Percentiles rank a stretch among this genome's conserved stretches.
Evolutionary conservation across 2,329 filamentous ascomycete species (phyloP).

Genomic region (Cercospora sesami): DNA sequence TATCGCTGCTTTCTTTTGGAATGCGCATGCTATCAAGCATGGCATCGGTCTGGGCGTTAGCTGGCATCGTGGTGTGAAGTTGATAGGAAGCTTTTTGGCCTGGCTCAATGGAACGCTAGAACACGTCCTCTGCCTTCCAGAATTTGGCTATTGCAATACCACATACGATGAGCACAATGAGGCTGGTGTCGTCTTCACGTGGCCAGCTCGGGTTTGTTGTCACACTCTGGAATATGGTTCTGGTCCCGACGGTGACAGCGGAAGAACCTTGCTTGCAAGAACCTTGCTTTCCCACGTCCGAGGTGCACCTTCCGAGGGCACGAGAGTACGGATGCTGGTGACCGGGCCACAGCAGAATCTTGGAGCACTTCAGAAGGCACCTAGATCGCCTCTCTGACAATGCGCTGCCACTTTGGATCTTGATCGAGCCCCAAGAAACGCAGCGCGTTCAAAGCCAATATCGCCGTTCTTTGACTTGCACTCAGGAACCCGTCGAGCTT

Average conservation of each 20-base stretch:
- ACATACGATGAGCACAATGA: not conserved
- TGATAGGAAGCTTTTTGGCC: not conserved
- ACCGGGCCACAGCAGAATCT: not conserved
- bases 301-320: conserved; percentile 14
- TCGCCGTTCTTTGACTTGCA: conserved; percentile 11
- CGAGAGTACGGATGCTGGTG: not conserved
- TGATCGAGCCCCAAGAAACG: conserved; percentile 11
- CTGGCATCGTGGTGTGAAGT: not conserved
- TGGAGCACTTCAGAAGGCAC: not conserved
- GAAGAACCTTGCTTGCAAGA: not conserved
- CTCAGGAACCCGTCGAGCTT: conserved; percentile 11
- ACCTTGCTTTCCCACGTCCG: conserved; percentile 1
- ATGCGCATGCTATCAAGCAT: conserved; percentile 11
- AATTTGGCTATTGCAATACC: not conserved
- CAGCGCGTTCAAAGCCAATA: conserved; percentile 17
- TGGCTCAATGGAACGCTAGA: not conserved
- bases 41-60: not conserved
- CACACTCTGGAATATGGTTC: not conserved
- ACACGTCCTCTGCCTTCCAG: not conserved
- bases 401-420: conserved; percentile 11
- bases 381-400: not conserved
- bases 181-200: not conserved
- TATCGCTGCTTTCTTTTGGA: not conserved
- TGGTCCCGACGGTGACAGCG: not conserved
- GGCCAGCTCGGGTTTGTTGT: not conserved